phyloP scores from a whole-genome alignment of 305 asterid species.

The Withania somnifera region DNA sequence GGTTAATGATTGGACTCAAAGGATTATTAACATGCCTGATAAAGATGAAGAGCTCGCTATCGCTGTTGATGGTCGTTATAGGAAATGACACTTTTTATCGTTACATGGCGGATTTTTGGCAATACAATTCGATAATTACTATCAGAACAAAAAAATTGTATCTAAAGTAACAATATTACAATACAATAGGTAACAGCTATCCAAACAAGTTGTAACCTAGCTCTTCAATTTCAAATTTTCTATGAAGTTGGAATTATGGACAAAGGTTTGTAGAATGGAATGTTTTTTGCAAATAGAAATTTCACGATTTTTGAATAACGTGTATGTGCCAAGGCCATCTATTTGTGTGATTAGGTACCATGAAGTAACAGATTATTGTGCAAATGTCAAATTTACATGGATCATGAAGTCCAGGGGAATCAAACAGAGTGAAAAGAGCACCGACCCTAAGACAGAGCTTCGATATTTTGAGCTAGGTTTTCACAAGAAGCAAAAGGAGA shows the following conservation, averaged over 20 bases:
- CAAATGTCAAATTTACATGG: conserved; percentile 36
- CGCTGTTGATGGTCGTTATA: conserved; percentile 44
- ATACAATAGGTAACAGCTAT: no score
- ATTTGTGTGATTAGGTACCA: conserved; percentile 16
- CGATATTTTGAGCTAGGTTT: conserved; percentile 50
- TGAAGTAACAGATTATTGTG: conserved; percentile 31
- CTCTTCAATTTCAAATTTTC: no score
- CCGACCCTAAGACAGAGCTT: conserved; percentile 21
- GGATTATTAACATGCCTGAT: conserved; percentile 48
- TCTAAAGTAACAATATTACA: no score
- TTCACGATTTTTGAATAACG: neutral
- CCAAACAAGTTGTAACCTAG: no score
- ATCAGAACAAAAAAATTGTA: no score
- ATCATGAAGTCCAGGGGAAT: conserved; percentile 25
- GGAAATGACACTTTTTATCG: no score
- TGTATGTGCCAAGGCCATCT: neutral
- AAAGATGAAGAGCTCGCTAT: conserved; percentile 37
- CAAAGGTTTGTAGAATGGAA: neutral
- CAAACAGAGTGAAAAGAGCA: conserved; percentile 14
- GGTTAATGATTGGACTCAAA: conserved; percentile 32
- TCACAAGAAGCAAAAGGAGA: conserved; percentile 38
- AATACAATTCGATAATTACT: no score
- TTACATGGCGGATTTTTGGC: no score
- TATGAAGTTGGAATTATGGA: neutral
- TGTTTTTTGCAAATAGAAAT: neutral